These are phyloP conservation scores for Roridomyces roridus DNA, from an alignment of 768 basidiomycete genomes.

Conservation along the genomic window DNA sequence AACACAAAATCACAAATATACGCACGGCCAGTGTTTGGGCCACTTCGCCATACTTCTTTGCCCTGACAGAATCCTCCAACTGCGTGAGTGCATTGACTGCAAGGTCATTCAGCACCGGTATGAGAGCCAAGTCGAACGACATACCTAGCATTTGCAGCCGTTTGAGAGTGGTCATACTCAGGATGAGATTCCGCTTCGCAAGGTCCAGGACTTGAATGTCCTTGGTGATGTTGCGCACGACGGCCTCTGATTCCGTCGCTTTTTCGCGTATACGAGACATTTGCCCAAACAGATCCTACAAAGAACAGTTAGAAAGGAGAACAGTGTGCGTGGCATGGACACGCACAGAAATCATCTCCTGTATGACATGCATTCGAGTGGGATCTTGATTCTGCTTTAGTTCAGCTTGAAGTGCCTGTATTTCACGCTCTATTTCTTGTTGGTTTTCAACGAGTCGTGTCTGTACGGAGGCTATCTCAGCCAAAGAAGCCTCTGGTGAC, in stretches of 20 bases:
- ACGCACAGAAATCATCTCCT: constrained; percentile 93
- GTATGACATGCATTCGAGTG: constrained; percentile 87
- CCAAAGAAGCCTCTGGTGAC: constrained; percentile 73
- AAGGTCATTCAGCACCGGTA: background rate
- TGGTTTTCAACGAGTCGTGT: constrained; percentile 73
- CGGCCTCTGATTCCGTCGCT: constrained; percentile 95
- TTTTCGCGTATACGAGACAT: constrained; percentile 97
- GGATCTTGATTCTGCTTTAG: constrained; percentile 83
- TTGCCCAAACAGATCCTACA: constrained; percentile 89
- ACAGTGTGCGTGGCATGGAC: background rate
- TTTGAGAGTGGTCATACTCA: constrained; percentile 89
- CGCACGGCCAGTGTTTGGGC: constrained; percentile 78
- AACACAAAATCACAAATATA: background rate
- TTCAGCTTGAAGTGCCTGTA: constrained; percentile 69
- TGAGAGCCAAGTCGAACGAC: constrained; percentile 28
- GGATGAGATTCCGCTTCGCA: constrained; percentile 91
- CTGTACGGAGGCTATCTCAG: constrained; percentile 74
- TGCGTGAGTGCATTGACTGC: constrained; percentile 85
- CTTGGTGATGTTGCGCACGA: constrained; percentile 93
- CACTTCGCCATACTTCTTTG: constrained; percentile 83
- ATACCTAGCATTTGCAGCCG: constrained; percentile 92
- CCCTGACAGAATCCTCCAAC: constrained; percentile 77
- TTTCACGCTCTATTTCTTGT: constrained; percentile 71
- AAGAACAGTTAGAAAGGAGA: constrained; percentile 10
- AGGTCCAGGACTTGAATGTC: constrained; percentile 95